Conservation (phyloP, 202 grass and related monocot genomes). For the Schoenoplectus tabernaemontani region DNA sequence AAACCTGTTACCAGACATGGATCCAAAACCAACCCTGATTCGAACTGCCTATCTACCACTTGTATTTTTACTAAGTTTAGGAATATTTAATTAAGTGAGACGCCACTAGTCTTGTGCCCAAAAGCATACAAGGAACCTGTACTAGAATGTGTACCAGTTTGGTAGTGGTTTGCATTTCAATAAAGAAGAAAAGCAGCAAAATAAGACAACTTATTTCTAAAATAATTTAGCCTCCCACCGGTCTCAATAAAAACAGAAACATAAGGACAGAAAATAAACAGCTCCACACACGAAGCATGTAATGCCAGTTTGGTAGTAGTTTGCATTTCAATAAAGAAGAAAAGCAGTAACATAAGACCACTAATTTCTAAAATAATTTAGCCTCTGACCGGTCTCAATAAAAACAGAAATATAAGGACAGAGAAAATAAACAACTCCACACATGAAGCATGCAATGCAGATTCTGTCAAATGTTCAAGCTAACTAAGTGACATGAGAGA, state of each 20-base stretch:
- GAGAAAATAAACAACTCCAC: background rate
- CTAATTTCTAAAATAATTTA: background rate
- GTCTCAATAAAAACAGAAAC: background rate
- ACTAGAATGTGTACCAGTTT: background rate
- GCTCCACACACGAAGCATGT: background rate
- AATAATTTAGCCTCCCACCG: background rate
- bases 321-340: background rate
- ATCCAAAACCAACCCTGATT: no score
- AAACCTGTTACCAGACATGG: no score
- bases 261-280: background rate
- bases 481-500: constrained; percentile 44
- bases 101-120: background rate
- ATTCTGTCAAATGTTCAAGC: background rate
- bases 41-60: background rate
- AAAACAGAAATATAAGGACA: background rate
- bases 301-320: background rate
- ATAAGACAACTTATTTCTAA: background rate
- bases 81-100: background rate
- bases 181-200: background rate
- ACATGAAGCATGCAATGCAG: background rate
- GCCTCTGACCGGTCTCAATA: background rate
- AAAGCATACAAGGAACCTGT: background rate
- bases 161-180: background rate
- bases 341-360: background rate
- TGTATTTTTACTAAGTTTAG: background rate